Conservation (phyloP, 2,329 filamentous ascomycete genomes). For the Penicillium aurantiogriseum region DNA sequence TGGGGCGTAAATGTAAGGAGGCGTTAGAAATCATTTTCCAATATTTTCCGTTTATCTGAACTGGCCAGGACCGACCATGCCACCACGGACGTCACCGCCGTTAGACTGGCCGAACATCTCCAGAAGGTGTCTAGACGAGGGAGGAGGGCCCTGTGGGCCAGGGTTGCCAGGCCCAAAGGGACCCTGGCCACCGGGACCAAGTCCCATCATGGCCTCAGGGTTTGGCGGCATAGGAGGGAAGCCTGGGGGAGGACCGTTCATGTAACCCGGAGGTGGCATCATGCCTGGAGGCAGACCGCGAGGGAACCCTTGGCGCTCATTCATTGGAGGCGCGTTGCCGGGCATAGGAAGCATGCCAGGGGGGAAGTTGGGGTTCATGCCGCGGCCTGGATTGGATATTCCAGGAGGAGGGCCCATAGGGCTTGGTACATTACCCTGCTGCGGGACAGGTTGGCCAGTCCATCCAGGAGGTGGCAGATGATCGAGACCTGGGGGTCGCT, state of each 20-base stretch:
- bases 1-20: constrained; percentile 1
- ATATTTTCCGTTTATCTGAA: constrained; percentile 29
- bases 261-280: constrained; percentile 47
- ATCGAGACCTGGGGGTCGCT: constrained; percentile 46
- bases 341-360: constrained; percentile 43
- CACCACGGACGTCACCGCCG: constrained; percentile 36
- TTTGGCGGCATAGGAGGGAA: constrained; percentile 43
- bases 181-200: constrained; percentile 35
- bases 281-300: constrained; percentile 45
- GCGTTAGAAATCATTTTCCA: neutral
- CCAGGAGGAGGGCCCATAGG: constrained; percentile 39
- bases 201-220: constrained; percentile 39
- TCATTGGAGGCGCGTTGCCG: constrained; percentile 30
- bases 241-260: constrained; percentile 42
- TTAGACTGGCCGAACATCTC: constrained; percentile 46
- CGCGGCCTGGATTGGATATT: constrained; percentile 38
- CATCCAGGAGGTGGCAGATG: constrained; percentile 43
- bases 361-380: constrained; percentile 40
- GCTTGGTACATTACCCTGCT: constrained; percentile 34
- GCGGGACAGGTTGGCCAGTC: constrained; percentile 37
- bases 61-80: constrained; percentile 38
- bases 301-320: constrained; percentile 40
- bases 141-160: constrained; percentile 39
- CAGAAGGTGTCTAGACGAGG: constrained; percentile 42
- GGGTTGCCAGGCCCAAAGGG: constrained; percentile 38